Base-by-base conservation (phyloP, 2,329 filamentous ascomycete genomes). In the Colletotrichum australisinense region DNA sequence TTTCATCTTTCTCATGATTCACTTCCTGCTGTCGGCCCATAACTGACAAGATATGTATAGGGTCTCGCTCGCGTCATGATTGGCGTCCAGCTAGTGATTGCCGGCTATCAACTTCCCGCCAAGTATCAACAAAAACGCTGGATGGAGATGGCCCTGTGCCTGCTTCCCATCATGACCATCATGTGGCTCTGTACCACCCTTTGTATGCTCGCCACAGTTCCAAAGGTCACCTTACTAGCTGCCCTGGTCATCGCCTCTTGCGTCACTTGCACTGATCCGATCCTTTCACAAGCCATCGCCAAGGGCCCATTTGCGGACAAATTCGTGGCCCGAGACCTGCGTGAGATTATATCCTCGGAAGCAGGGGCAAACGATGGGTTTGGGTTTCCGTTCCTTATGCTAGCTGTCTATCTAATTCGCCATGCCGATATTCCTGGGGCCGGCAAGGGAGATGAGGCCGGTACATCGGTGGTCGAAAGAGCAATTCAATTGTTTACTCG, bases 271-370 rank as follows among this genome's bases (percentile, higher is more conserved):
- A 92, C 90, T 0, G 90, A 92, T 72, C 90, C 90, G 0, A 84
- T 92, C n/a, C 82, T 92, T 5, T 91, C 89, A 0, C 89, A 91
- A 76, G 88, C 89, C 32, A 85, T 92, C 16, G 90, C 90, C 22
- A 92, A 92, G 77, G 89, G 89, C 0, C 88, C 89, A 0, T 91
- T 92, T 75, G 85, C 90, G 0, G 90, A 92, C 76, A 91, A 90
- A 72, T 92, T 87, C 72, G 89, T 92, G 2, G 83, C 86, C 9
- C 85, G 89, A 1, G 84, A 86, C 4, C 81, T 92, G 4, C 86
- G 90, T 32, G 89, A 92, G 74, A 88, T 92, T 69, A 91, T 92
- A 24, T 91, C 89, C 0, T 86, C 89, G 1, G 90, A 92, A 74
- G 89, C 89, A 3, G 90, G 90, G 6, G 86, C 87, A 2, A 92